Evolutionary conservation across 345 rosid genomes (phyloP).

Genomic region (Citropsis articulata): DNA sequence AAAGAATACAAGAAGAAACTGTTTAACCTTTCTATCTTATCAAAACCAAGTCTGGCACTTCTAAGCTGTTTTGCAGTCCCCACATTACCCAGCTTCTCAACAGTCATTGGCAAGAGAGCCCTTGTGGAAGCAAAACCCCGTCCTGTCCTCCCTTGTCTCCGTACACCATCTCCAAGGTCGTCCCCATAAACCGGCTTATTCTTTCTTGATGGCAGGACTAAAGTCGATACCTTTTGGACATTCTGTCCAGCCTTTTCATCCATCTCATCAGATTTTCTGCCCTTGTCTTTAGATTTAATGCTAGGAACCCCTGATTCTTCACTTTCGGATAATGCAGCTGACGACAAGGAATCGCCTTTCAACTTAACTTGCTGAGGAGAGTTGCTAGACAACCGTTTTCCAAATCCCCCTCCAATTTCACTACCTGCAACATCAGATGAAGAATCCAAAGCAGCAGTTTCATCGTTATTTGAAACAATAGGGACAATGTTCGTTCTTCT

Average conservation of each 20-base stretch:
- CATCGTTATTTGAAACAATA: constrained; percentile 66
- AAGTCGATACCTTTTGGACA: constrained; percentile 60
- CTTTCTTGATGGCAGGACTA: constrained; percentile 66
- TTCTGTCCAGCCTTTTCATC: constrained; percentile 67
- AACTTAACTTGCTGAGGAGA: constrained; percentile 80
- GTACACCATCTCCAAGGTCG: constrained; percentile 72
- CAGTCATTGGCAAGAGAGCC: constrained; percentile 51
- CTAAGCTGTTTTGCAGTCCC: constrained; percentile 88
- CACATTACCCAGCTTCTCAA: constrained; percentile 63
- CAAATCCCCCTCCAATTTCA: constrained; percentile 63
- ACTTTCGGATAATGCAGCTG: constrained; percentile 81
- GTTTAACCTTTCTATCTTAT: constrained; percentile 73
- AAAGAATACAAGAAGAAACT: constrained; percentile 14
- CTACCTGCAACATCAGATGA: constrained; percentile 61
- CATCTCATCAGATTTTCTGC: constrained; percentile 64
- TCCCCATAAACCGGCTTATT: constrained; percentile 62
- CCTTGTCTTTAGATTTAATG: constrained; percentile 67
- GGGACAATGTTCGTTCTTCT: constrained; percentile 83
- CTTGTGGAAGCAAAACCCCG: constrained; percentile 64
- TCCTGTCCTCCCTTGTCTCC: constrained; percentile 87
- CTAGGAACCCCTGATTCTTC: constrained; percentile 87
- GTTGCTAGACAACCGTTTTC: constrained; percentile 52
- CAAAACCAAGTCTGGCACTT: constrained; percentile 65
- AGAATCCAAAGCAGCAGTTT: constrained; percentile 56
- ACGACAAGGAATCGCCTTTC: constrained; percentile 68